Evolutionary conservation across 2,329 filamentous ascomycete species (phyloP), one percentile per base, ranked within the genome.

Genomic region (Trichoderma lentiforme): DNA sequence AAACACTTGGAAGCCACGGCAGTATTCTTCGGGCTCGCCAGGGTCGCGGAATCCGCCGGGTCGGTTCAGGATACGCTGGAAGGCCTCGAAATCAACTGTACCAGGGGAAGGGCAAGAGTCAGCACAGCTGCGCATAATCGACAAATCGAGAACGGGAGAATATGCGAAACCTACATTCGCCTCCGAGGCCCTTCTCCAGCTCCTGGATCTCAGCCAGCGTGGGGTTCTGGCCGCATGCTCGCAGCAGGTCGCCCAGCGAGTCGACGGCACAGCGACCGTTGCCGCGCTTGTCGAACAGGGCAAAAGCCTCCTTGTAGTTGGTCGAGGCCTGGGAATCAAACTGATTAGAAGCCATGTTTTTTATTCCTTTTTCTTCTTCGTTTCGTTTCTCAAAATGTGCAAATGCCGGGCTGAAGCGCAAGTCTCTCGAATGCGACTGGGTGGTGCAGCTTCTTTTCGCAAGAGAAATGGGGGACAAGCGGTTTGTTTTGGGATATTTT

Each of bases 251-350:
- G 77, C 96, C 96, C 71, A 99, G 90, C 75, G 91, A 92, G 76
- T 95, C 92, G 82, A 95, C 87, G 53, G 92, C 85, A 77, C 98
- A 96, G 78, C 95, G 95, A 81, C 95, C 95, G 81, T 93, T 97
- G 81, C 96, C 96, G 83, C 96, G 95, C 91, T 98, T 98, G 89
- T 99, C 96, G 88, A 98, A 99, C 82, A 99, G 93, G 79, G 95
- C 95, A 85, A 99, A 99, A 78, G 96, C 96, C 91, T 99, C 96
- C 88, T 98, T 98, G 93, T 98, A 99, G 92, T 99, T 98, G 86
- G 95, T 98, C 74, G 88, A 91, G 82, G 89, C 89, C 89, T 91
- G 88, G 61, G 83, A 79, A 74, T 87, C 86, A 77, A 81, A 85
- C 73, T 84, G 80, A 80, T 87, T 87, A 87, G 86, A 84, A 78